Evolutionary conservation across 2,329 filamentous ascomycete genomes (phyloP).

Genomic region (Beauveria sp.): DNA sequence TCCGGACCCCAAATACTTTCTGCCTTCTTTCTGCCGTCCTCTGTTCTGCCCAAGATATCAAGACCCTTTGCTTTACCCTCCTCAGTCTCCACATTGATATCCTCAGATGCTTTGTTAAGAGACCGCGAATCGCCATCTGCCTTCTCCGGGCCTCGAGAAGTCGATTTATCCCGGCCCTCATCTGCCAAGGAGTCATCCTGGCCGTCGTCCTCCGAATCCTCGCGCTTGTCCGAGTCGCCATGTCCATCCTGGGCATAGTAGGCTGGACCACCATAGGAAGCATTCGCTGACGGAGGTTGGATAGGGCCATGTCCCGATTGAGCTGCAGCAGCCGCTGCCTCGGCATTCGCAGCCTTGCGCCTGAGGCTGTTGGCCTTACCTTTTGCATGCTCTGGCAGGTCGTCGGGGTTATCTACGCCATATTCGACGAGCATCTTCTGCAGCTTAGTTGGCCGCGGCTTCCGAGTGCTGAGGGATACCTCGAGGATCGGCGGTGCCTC

Average conservation of each 20-base stretch:
- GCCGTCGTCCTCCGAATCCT: background rate
- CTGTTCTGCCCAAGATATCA: slow-evolving; percentile 44
- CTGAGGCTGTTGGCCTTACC: slow-evolving; percentile 69
- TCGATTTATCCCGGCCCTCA: background rate
- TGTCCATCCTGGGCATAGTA: slow-evolving; percentile 13
- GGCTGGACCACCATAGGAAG: slow-evolving; percentile 19
- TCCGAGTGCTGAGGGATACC: slow-evolving; percentile 82
- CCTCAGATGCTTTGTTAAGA: slow-evolving; percentile 39
- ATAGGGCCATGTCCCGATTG: slow-evolving; percentile 16
- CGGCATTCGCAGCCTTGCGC: slow-evolving; percentile 59
- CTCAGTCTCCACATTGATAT: slow-evolving; percentile 37
- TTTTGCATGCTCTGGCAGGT: slow-evolving; percentile 75
- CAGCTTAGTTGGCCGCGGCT: slow-evolving; percentile 91
- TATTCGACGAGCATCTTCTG: slow-evolving; percentile 89
- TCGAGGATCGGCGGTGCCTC: slow-evolving; percentile 79
- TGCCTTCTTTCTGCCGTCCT: slow-evolving; percentile 41
- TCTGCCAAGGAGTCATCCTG: background rate
- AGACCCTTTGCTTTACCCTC: slow-evolving; percentile 42
- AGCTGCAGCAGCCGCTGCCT: slow-evolving; percentile 37
- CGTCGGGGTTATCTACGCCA: slow-evolving; percentile 83
- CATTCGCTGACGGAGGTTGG: slow-evolving; percentile 16
- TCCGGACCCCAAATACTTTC: slow-evolving; percentile 44
- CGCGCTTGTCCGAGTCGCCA: background rate
- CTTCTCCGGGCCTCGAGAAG: background rate
- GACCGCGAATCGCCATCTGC: background rate